A percentile compares a stretch with the other conserved stretches of the same genome.
Evolutionary conservation across 208 protist species (phyloP).

Genomic region (Trypanosoma theileri): DNA sequence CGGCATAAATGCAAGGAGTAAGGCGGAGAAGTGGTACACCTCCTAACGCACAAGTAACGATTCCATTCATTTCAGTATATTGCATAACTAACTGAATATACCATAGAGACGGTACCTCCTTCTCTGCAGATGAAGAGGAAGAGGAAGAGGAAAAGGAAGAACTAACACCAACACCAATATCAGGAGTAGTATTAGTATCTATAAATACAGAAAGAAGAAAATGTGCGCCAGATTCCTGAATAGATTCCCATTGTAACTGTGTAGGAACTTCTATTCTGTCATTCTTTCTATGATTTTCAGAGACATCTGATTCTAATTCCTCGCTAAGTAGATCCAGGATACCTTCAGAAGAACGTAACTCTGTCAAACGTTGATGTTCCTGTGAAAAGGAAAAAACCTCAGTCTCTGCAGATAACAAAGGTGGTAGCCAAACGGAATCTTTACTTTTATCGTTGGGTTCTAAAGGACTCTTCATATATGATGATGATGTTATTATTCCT

Average conservation of each 20-base stretch:
- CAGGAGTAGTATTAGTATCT: not conserved
- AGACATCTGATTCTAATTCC: not conserved
- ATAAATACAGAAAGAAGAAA: conserved; percentile 13
- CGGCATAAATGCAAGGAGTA: conserved; percentile 1
- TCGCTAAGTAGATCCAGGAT: not conserved
- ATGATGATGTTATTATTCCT: not conserved
- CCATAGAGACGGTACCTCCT: not conserved
- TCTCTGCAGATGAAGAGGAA: not conserved
- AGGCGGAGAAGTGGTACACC: not conserved
- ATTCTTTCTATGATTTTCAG: not conserved
- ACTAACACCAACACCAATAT: too few relatives aligned
- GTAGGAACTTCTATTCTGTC: not conserved
- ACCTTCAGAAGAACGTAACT: conserved; percentile 11
- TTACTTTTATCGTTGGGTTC: not conserved
- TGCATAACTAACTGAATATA: conserved; percentile 19
- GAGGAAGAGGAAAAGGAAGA: too few relatives aligned
- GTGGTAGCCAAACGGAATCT: not conserved
- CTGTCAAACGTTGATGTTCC: not conserved
- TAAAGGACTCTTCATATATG: not conserved
- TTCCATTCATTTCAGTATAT: conserved; percentile 4
- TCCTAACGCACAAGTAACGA: not conserved
- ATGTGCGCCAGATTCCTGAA: conserved; percentile 1
- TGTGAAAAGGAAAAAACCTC: conserved; percentile 3
- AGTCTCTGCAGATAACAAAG: not conserved
- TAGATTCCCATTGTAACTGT: conserved; percentile 12